Conservation (phyloP, 2,329 filamentous ascomycete genomes). For the Cladorrhinum sp. region DNA sequence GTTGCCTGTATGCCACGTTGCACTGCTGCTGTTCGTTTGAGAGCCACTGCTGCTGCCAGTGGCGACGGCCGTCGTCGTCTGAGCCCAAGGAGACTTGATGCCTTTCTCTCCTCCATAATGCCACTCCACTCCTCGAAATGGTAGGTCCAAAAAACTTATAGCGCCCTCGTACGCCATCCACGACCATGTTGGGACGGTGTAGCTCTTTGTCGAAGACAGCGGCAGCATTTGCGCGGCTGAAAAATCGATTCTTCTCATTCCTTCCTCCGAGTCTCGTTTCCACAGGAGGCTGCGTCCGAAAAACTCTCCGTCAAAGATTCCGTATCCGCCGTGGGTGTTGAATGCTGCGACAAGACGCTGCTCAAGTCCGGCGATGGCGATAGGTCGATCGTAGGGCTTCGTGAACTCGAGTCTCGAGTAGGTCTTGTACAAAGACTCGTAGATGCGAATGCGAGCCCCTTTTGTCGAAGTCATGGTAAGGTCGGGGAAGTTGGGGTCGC, state of each 20-base stretch:
- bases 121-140: slow-evolving; percentile 22
- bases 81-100: background rate
- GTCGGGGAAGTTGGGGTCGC: slow-evolving; percentile 30
- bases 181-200: slow-evolving; percentile 15
- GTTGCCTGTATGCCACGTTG: background rate
- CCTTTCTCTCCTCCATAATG: background rate
- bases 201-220: background rate
- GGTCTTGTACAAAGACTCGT: slow-evolving; percentile 28
- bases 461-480: slow-evolving; percentile 11
- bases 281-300: slow-evolving; percentile 33
- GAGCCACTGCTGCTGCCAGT: background rate
- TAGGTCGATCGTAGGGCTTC: slow-evolving; percentile 27
- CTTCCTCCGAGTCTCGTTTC: slow-evolving; percentile 21
- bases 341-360: slow-evolving; percentile 29
- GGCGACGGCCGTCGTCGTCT: too few relatives aligned
- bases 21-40: background rate
- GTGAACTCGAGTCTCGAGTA: slow-evolving; percentile 34
- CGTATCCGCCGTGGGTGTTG: slow-evolving; percentile 28
- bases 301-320: slow-evolving; percentile 32
- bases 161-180: slow-evolving; percentile 17
- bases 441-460: slow-evolving; percentile 26
- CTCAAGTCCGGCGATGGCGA: slow-evolving; percentile 35
- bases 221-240: background rate
- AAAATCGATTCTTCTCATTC: slow-evolving; percentile 10
- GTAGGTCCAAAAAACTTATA: slow-evolving; percentile 26